Percentiles rank a stretch among this genome's conserved stretches.
Conservation (phyloP, 257 asterid genomes). For the Salvia splendens region DNA sequence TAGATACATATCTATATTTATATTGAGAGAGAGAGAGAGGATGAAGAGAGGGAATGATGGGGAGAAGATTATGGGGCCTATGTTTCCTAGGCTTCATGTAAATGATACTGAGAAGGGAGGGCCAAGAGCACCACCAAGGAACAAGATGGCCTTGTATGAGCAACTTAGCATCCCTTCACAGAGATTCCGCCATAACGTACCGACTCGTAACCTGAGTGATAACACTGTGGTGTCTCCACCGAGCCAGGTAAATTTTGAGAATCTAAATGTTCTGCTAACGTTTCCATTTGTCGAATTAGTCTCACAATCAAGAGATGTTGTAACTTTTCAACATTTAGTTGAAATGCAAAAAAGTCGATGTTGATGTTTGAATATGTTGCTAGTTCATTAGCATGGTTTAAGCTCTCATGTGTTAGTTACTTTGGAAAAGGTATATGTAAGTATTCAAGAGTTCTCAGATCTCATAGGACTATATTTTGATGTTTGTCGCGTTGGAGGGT, state of each 20-base stretch:
- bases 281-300: not conserved
- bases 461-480: constrained; percentile 3
- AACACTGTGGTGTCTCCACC: constrained; percentile 38
- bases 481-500: not conserved
- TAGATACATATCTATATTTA: not conserved
- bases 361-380: not conserved
- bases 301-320: not conserved
- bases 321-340: not conserved
- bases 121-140: constrained; percentile 98
- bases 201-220: constrained; percentile 35
- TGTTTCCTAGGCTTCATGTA: constrained; percentile 96
- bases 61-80: constrained; percentile 73
- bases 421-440: not conserved
- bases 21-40: constrained; percentile 24
- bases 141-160: constrained; percentile 97
- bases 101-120: constrained; percentile 92
- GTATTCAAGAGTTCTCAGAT: not conserved
- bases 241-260: constrained; percentile 54
- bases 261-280: not conserved
- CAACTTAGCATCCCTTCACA: constrained; percentile 93
- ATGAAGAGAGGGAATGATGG: constrained; percentile 80
- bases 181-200: constrained; percentile 41
- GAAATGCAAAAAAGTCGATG: not conserved
- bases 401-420: not conserved
- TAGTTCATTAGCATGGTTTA: not conserved